Base-by-base conservation (phyloP, 176 grass and related monocot genomes). In the Oryza punctata region DNA sequence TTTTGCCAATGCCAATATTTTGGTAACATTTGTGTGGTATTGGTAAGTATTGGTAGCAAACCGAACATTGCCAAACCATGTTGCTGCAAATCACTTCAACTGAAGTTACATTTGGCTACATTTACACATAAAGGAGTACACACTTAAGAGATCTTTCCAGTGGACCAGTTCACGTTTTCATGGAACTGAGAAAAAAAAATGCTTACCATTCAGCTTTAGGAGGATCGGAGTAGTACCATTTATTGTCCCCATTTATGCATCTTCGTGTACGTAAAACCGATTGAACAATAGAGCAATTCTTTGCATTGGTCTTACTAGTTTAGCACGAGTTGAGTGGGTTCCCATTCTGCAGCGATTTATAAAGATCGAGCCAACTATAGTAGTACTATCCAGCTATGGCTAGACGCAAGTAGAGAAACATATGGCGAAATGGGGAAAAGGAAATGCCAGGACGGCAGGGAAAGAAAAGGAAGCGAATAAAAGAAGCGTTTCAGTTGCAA, bases 291-390 rank as follows among this genome's bases (percentile, higher is more conserved):
- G 6, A 38, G 37, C 7, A 38, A 38, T 38, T 38, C 37, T 38
- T 32, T 38, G 37, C 37, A 38, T 38, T 38, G 37, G 37, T 38
- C 37, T 38, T 38, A 9, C 37, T 38, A 38, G 37, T 38, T 38
- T 0, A 41, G 21, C 37, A 25, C 6, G 5, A 7, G 5, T 29
- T 65, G 66, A 88, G 73, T 88, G 49, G 64, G 70, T 23, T 70
- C 49, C 87, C 87, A 81, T 40, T 47, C 70, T 14, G 69, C 41
- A 24, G 9, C 41, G 50, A 30, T 52, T 30, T 78, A 13, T 38
- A 12, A n/a, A 16, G 7, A 69, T 69, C 26, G 75, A 85, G 69
- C 35, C 81, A 85, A 72, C 50, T 78, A 67, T 78, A 47, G 12
- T 9, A 37, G 7, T 44, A 54, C 19, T 26, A 60, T 54, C 15